phyloP scores from a whole-genome alignment of 148 eudicot species.

The Beta vulgaris region DNA sequence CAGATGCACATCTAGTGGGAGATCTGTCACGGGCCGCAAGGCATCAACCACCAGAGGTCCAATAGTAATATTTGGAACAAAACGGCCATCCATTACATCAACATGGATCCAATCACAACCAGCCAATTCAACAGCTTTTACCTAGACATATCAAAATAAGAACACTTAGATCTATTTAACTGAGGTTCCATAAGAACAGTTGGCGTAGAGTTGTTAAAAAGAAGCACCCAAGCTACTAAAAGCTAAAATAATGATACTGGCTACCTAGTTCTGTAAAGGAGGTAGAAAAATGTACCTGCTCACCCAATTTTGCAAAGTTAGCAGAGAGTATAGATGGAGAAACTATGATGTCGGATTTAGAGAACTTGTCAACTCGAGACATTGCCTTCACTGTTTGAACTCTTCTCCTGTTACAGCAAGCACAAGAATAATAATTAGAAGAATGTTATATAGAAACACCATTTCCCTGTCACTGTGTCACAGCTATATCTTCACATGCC shows the following conservation, averaged over 20 bases:
- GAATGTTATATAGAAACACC: background rate
- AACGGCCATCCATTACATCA: constrained; percentile 99
- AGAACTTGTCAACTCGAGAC: constrained; percentile 89
- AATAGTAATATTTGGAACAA: constrained; percentile 97
- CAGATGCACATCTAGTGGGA: constrained; percentile 97
- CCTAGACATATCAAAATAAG: constrained; percentile 43
- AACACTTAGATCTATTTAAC: constrained; percentile 3
- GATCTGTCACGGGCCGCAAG: constrained; percentile 93
- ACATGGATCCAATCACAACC: constrained; percentile 99
- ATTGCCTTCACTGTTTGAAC: constrained; percentile 64
- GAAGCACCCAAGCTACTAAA: constrained; percentile 1
- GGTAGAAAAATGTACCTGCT: constrained; percentile 58
- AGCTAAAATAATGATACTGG: background rate
- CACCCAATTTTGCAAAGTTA: constrained; percentile 91
- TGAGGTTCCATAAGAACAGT: constrained; percentile 3
- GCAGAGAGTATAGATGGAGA: constrained; percentile 99
- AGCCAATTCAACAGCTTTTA: constrained; percentile 94
- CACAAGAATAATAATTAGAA: background rate
- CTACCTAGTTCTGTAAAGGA: background rate
- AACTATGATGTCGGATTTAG: constrained; percentile 92
- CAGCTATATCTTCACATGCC: background rate
- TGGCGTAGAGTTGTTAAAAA: background rate
- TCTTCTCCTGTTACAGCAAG: constrained; percentile 50
- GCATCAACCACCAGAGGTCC: constrained; percentile 97
- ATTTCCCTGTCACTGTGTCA: background rate